A percentile compares a stretch with the other conserved stretches of the same genome.
These are phyloP conservation scores for Candida smagusa DNA, from an alignment of 1,139 yeast species.

Conservation along the genomic window DNA sequence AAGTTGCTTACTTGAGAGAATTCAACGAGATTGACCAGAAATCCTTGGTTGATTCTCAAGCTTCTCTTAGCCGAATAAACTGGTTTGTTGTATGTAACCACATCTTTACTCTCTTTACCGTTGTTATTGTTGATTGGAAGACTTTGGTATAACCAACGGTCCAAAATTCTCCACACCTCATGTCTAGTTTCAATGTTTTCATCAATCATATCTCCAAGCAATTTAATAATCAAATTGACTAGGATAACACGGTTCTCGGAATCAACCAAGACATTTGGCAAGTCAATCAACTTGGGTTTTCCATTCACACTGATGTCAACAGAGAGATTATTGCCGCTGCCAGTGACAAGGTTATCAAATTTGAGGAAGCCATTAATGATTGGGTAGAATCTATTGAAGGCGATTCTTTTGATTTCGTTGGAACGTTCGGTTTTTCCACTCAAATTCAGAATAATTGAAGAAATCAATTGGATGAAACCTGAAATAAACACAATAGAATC, in stretches of 20 bases:
- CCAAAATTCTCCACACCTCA: constrained; percentile 68
- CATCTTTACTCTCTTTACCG: constrained; percentile 6
- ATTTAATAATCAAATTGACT: constrained; percentile 32
- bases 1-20: constrained; percentile 65
- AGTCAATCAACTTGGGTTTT: constrained; percentile 19
- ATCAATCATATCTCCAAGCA: constrained; percentile 50
- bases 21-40: constrained; percentile 31
- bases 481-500: constrained; percentile 77
- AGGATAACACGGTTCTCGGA: constrained; percentile 37
- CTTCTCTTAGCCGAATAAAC: constrained; percentile 24
- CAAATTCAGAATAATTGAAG: constrained; percentile 34
- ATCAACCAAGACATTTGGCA: constrained; percentile 26
- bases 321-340: constrained; percentile 14
- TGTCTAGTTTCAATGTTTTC: constrained; percentile 32
- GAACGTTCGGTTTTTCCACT: constrained; percentile 23
- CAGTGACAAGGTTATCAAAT: constrained; percentile 38
- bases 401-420: constrained; percentile 26
- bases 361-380: constrained; percentile 35
- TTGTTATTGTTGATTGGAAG: constrained; percentile 16
- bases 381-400: constrained; percentile 36
- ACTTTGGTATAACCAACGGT: constrained; percentile 65
- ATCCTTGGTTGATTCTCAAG: constrained; percentile 32
- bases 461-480: constrained; percentile 55
- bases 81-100: constrained; percentile 14
- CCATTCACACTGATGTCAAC: constrained; percentile 13